These are phyloP conservation scores for Kockiozyma suomiensis DNA, from an alignment of 805 yeast genomes.

Conservation along the genomic window DNA sequence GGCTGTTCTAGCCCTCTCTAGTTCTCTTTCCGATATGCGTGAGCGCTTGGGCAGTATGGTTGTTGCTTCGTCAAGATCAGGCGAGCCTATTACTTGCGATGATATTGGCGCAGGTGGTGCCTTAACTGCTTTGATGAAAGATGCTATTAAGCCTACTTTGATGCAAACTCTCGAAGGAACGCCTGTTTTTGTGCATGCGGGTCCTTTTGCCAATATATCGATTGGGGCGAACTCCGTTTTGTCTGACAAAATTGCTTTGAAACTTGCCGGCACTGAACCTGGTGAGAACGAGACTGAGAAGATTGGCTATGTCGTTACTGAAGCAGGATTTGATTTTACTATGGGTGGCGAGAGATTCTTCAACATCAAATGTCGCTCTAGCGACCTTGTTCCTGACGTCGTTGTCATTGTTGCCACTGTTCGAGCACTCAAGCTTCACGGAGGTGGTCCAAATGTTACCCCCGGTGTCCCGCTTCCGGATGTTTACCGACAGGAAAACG, in stretches of 20 bases:
- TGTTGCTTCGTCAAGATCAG: slow-evolving; percentile 73
- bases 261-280: slow-evolving; percentile 74
- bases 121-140: slow-evolving; percentile 89
- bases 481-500: slow-evolving; percentile 78
- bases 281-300: slow-evolving; percentile 44
- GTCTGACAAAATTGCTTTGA: slow-evolving; percentile 90
- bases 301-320: slow-evolving; percentile 87
- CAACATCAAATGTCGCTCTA: slow-evolving; percentile 91
- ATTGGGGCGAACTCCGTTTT: slow-evolving; percentile 96
- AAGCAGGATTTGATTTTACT: slow-evolving; percentile 97
- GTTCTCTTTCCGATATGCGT: slow-evolving; percentile 79
- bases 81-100: slow-evolving; percentile 88
- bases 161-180: slow-evolving; percentile 98
- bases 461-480: slow-evolving; percentile 86
- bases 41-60: slow-evolving; percentile 86
- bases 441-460: slow-evolving; percentile 97
- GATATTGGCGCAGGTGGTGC: slow-evolving; percentile 95
- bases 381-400: slow-evolving; percentile 84
- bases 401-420: slow-evolving; percentile 95
- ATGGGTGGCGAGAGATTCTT: slow-evolving; percentile 99
- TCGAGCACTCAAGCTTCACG: slow-evolving; percentile 91
- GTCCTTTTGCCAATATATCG: slow-evolving; percentile 96
- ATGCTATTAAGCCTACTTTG: slow-evolving; percentile 88
- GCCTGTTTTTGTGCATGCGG: slow-evolving; percentile 96
- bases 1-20: slow-evolving; percentile 90